These are phyloP conservation scores for Vanderwaltozyma verrucispora DNA, from an alignment of 805 yeast species.

Conservation along the genomic window DNA sequence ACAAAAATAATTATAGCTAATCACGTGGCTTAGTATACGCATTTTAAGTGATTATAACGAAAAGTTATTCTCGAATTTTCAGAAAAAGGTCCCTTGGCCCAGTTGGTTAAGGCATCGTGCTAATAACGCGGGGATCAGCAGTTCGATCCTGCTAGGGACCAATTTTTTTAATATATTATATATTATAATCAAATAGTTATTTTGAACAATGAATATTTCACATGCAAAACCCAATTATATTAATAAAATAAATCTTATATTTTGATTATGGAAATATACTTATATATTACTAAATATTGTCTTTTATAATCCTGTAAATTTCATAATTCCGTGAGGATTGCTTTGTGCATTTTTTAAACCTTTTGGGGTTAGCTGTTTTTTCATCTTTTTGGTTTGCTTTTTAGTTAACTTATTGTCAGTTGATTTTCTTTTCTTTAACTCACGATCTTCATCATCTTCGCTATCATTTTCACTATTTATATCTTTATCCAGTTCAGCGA, in stretches of 20 bases:
- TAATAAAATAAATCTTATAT: neutral
- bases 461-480: conserved; percentile 8
- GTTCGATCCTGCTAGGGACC: conserved; percentile 29
- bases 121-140: conserved; percentile 28
- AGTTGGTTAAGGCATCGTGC: conserved; percentile 28
- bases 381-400: conserved; percentile 21
- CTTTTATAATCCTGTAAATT: conserved; percentile 46
- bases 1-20: too few relatives aligned
- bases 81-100: conserved; percentile 23
- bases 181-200: neutral
- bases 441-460: conserved; percentile 7
- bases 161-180: conserved; percentile 6
- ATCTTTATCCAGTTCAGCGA: conserved; percentile 25
- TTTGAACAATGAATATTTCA: too few relatives aligned
- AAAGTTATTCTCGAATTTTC: too few relatives aligned
- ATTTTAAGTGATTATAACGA: too few relatives aligned
- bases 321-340: conserved; percentile 54
- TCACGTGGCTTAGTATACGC: too few relatives aligned
- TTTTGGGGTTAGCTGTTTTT: conserved; percentile 32
- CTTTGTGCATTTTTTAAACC: conserved; percentile 26
- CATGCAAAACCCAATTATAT: neutral
- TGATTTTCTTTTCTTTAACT: conserved; percentile 8
- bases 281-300: neutral
- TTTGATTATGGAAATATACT: too few relatives aligned
- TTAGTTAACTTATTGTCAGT: conserved; percentile 11